Percentiles rank a stretch among this genome's conserved stretches.
phyloP scores from a whole-genome alignment of 1,139 yeast genomes.

The Pneumocystis wakefieldiae region DNA sequence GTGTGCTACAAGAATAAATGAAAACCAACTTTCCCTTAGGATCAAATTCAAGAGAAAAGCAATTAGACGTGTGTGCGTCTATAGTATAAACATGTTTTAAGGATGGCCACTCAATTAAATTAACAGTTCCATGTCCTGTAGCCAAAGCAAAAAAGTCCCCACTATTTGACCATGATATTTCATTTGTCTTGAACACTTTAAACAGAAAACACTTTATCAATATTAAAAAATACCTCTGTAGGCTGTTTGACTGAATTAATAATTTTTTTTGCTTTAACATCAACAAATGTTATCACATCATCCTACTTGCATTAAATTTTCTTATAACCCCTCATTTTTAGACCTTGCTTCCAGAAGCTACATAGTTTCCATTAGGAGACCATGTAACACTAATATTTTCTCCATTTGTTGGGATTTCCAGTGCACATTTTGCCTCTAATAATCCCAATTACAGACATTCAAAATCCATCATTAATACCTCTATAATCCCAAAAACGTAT shows the following conservation, averaged over 20 bases:
- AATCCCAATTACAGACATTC: not conserved
- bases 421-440: constrained; percentile 5
- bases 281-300: constrained; percentile 9
- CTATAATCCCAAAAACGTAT: constrained; percentile 16
- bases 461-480: not conserved
- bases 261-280: constrained; percentile 5
- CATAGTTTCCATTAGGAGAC: constrained; percentile 80
- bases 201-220: not conserved
- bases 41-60: constrained; percentile 32
- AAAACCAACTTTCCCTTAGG: constrained; percentile 34
- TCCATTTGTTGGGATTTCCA: constrained; percentile 1
- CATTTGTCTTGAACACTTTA: constrained; percentile 7
- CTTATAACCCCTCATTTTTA: constrained; percentile 2
- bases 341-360: constrained; percentile 97
- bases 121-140: constrained; percentile 11
- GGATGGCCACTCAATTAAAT: constrained; percentile 7
- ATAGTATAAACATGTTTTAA: constrained; percentile 8
- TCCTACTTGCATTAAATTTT: constrained; percentile 9
- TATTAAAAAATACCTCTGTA: not conserved
- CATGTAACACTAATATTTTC: constrained; percentile 55
- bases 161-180: constrained; percentile 11
- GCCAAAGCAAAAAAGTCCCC: constrained; percentile 9
- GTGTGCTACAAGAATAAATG: not conserved
- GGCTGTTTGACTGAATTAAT: constrained; percentile 7
- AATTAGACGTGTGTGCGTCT: constrained; percentile 10